Evolutionary conservation across 768 basidiomycete genomes (phyloP).

Genomic region (Xerocomellus amylosporus): DNA sequence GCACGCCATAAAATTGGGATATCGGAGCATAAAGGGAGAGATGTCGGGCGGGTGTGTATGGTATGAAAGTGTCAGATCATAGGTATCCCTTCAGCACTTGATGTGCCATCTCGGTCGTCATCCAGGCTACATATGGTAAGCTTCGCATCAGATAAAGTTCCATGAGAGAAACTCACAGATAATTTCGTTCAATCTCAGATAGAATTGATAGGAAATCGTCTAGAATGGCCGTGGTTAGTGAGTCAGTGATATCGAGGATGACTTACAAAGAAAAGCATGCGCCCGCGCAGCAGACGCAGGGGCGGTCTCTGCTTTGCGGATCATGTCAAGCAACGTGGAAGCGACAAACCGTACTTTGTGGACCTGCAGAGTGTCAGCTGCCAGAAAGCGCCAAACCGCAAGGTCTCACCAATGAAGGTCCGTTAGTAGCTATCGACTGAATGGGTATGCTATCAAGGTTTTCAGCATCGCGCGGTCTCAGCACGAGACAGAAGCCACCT

Average conservation of each 20-base stretch:
- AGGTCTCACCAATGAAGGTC: conserved; percentile 63
- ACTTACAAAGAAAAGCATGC: conserved; percentile 80
- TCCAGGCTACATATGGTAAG: conserved; percentile 42
- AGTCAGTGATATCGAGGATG: background rate
- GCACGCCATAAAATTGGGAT: background rate
- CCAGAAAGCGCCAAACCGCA: background rate
- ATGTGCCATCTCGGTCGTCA: conserved; percentile 42
- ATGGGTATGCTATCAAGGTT: conserved; percentile 71
- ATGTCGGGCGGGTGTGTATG: background rate
- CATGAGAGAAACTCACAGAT: conserved; percentile 52
- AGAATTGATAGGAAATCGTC: conserved; percentile 93
- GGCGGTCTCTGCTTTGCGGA: conserved; percentile 75
- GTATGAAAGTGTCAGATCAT: conserved; percentile 13
- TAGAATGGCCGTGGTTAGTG: conserved; percentile 28
- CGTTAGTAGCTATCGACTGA: conserved; percentile 87
- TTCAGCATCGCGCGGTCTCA: conserved; percentile 3
- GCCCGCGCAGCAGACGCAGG: conserved; percentile 81
- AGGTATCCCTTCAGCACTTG: conserved; percentile 54
- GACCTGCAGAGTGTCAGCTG: conserved; percentile 45
- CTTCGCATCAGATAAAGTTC: background rate
- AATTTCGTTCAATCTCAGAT: conserved; percentile 89
- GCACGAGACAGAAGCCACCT: conserved; percentile 42
- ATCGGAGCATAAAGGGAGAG: background rate
- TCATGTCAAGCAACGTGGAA: conserved; percentile 81
- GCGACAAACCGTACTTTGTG: conserved; percentile 94